Conservation (phyloP, 2,329 filamentous ascomycete genomes). For the Trichophyton equinum region DNA sequence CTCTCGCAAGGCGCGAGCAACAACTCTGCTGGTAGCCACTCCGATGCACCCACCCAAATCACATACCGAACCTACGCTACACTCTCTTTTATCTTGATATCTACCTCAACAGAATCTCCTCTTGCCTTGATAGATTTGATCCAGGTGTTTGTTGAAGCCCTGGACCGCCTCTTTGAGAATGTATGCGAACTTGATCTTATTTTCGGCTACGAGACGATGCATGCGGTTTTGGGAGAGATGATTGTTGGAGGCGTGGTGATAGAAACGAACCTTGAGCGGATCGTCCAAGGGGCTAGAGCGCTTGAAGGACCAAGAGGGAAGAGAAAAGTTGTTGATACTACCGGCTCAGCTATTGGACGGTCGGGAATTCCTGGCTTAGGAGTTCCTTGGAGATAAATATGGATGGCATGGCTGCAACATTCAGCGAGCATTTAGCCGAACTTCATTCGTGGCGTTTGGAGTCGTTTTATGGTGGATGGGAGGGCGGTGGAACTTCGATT, state of each 20-base stretch:
- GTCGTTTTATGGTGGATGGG: neutral
- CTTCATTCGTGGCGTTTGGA: neutral
- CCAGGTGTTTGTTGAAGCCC: slow-evolving; percentile 91
- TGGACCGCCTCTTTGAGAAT: slow-evolving; percentile 93
- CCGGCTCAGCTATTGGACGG: slow-evolving; percentile 27
- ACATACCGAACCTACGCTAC: slow-evolving; percentile 98
- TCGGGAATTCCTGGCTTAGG: slow-evolving; percentile 28
- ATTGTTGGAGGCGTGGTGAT: slow-evolving; percentile 89
- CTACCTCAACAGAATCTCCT: slow-evolving; percentile 88
- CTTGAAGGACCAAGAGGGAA: slow-evolving; percentile 34
- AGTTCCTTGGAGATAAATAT: slow-evolving; percentile 25
- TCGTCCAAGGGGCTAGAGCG: slow-evolving; percentile 66
- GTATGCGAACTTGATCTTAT: slow-evolving; percentile 97
- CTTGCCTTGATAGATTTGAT: slow-evolving; percentile 92
- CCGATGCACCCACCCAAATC: slow-evolving; percentile 85
- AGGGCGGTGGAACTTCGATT: neutral
- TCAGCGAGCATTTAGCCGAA: neutral
- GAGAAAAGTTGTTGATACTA: slow-evolving; percentile 33
- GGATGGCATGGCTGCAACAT: neutral
- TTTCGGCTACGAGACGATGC: slow-evolving; percentile 96
- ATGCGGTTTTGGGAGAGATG: slow-evolving; percentile 85
- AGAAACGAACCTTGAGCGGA: slow-evolving; percentile 78
- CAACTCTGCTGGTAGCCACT: slow-evolving; percentile 45
- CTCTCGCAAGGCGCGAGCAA: slow-evolving; percentile 41
- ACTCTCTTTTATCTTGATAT: slow-evolving; percentile 96